A percentile compares a stretch with the other conserved stretches of the same genome.
Conservation (phyloP, 2,329 filamentous ascomycete species). For the Fusarium siculi region DNA sequence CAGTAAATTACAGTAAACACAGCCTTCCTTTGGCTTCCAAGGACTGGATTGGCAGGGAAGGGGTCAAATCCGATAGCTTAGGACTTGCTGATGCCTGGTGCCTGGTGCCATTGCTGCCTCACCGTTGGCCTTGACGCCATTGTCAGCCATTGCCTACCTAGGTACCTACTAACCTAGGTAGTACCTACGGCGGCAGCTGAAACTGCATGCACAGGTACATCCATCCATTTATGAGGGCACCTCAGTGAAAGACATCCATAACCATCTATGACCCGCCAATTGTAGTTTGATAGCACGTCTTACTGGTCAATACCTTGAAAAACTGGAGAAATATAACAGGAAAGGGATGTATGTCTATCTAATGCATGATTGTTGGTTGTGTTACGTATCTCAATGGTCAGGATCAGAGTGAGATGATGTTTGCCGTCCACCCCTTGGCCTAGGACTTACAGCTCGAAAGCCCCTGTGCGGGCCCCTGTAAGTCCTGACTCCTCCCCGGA, state of each 20-base stretch:
- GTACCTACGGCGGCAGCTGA: neutral
- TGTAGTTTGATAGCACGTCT: neutral
- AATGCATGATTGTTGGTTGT: neutral
- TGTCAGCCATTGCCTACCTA: neutral
- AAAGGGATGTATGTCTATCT: neutral
- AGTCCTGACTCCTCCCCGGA: constrained; percentile 6
- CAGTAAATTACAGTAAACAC: neutral
- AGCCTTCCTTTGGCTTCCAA: neutral
- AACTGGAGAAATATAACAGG: neutral
- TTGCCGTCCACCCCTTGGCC: neutral
- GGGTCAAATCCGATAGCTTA: neutral
- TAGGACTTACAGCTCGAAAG: constrained; percentile 2
- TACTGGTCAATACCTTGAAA: neutral
- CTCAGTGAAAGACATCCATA: neutral
- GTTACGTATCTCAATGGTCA: neutral
- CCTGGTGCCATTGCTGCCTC: neutral
- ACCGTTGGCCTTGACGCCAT: neutral
- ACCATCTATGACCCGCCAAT: neutral
- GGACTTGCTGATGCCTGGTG: constrained; percentile 4
- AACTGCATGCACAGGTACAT: neutral
- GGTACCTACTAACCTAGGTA: no score
- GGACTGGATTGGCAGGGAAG: neutral
- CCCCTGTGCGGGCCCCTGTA: neutral
- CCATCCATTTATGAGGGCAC: neutral
- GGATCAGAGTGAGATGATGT: neutral